Evolutionary conservation across 371 early-diverging fungal genomes (phyloP).

Genomic region (Nematocida parisii): DNA sequence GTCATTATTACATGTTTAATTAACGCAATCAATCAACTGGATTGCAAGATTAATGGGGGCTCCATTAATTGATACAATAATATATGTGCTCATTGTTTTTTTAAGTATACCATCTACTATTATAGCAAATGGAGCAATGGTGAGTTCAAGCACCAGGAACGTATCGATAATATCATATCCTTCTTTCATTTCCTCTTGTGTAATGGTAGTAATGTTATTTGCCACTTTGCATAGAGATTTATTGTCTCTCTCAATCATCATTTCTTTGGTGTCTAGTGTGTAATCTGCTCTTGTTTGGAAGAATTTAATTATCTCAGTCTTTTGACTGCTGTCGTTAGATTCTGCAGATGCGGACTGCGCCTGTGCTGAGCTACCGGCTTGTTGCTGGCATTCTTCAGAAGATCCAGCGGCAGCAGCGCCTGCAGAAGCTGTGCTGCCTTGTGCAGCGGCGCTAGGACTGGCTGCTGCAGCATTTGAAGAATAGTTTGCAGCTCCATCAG

Average conservation of each 20-base stretch:
- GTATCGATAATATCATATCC: constrained; percentile 7
- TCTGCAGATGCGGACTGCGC: too few relatives aligned
- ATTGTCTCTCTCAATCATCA: not conserved
- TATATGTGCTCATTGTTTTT: not conserved
- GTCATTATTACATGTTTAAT: too few relatives aligned
- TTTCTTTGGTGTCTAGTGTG: too few relatives aligned
- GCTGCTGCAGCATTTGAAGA: not conserved
- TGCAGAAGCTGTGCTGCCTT: not conserved
- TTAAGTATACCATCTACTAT: not conserved
- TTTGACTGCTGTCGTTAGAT: too few relatives aligned
- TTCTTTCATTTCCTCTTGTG: not conserved
- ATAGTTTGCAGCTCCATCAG: too few relatives aligned
- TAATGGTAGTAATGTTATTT: not conserved
- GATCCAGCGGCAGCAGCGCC: too few relatives aligned
- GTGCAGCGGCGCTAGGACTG: not conserved
- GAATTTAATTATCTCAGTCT: too few relatives aligned
- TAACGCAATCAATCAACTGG: too few relatives aligned
- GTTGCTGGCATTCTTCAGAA: too few relatives aligned
- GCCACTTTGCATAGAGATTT: not conserved
- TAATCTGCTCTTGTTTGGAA: too few relatives aligned
- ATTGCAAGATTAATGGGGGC: not conserved
- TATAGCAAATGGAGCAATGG: not conserved
- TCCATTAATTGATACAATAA: not conserved
- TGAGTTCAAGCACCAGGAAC: not conserved
- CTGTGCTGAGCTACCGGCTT: too few relatives aligned